phyloP scores from a whole-genome alignment of 352 stramenopile genomes.

The Phytophthora agathidicida region DNA sequence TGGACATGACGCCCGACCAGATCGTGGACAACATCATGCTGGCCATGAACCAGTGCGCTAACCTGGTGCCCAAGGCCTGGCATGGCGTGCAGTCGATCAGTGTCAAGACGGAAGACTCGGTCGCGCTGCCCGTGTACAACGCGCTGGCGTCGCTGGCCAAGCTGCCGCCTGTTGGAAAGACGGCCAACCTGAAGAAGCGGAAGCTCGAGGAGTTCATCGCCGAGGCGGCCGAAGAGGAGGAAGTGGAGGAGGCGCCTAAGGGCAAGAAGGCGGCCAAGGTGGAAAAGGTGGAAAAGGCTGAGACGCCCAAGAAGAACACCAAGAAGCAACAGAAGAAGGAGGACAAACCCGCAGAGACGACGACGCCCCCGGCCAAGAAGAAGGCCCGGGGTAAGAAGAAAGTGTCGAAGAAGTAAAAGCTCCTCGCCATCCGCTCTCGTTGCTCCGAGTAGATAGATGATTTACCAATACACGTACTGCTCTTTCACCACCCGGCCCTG shows the following conservation, averaged over 20 bases:
- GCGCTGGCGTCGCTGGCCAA: conserved; percentile 63
- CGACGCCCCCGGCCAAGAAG: conserved; percentile 27
- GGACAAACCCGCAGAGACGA: conserved; percentile 14
- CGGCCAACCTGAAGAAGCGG: conserved; percentile 61
- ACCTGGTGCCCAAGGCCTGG: conserved; percentile 90
- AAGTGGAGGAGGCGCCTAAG: conserved; percentile 16
- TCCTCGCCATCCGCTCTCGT: conserved; percentile 8
- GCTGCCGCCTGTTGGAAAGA: conserved; percentile 62
- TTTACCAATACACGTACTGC: conserved; percentile 39
- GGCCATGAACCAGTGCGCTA: conserved; percentile 71
- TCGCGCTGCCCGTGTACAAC: conserved; percentile 93
- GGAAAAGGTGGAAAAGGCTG: conserved; percentile 17
- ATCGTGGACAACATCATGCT: conserved; percentile 83
- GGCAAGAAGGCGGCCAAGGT: conserved; percentile 23
- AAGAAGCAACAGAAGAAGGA: conserved; percentile 29
- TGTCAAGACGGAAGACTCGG: conserved; percentile 89
- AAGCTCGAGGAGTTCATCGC: conserved; percentile 63
- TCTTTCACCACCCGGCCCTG: too few species aligned
- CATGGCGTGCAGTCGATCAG: conserved; percentile 92
- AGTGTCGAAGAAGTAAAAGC: conserved; percentile 39
- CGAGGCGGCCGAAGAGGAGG: conserved; percentile 8
- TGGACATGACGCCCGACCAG: conserved; percentile 61
- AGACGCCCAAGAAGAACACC: conserved; percentile 40
- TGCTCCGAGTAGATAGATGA: conserved; percentile 39
- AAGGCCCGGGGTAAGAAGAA: conserved; percentile 32